A percentile compares a stretch with the other conserved stretches of the same genome.
phyloP scores from a whole-genome alignment of 768 basidiomycete genomes.

The Infundibulicybe gibba region DNA sequence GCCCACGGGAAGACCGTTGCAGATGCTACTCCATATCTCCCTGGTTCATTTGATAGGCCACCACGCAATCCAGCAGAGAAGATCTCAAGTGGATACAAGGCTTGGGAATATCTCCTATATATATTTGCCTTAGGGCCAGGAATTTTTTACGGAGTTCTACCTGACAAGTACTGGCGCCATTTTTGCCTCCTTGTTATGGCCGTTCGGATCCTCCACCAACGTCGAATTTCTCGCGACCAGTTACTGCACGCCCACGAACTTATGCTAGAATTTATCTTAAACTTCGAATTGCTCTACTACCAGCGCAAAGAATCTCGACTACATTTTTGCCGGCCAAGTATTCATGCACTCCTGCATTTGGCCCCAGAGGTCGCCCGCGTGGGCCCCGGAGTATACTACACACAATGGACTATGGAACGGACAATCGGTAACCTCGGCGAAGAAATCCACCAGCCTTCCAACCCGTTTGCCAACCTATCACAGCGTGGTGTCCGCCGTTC shows the following conservation, averaged over 20 bases:
- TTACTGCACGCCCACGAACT: not conserved
- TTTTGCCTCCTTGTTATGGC: slow-evolving; percentile 10
- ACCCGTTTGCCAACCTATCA: slow-evolving; percentile 21
- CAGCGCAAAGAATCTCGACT: slow-evolving; percentile 9
- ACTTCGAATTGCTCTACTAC: not conserved
- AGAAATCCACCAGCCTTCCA: slow-evolving; percentile 18
- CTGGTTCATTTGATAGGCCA: slow-evolving; percentile 35
- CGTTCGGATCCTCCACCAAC: slow-evolving; percentile 4
- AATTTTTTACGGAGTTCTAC: slow-evolving; percentile 10
- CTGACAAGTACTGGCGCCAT: slow-evolving; percentile 4
- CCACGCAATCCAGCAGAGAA: too few relatives aligned
- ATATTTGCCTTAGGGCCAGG: slow-evolving; percentile 16
- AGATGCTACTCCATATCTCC: slow-evolving; percentile 23
- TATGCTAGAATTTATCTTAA: not conserved
- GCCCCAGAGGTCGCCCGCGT: slow-evolving; percentile 13
- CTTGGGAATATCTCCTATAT: slow-evolving; percentile 20
- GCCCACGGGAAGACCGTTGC: slow-evolving; percentile 30
- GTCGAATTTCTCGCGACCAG: slow-evolving; percentile 5
- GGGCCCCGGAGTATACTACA: slow-evolving; percentile 15
- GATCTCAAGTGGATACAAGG: slow-evolving; percentile 28
- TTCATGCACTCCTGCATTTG: slow-evolving; percentile 24
- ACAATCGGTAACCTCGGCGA: slow-evolving; percentile 21
- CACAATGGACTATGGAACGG: slow-evolving; percentile 26
- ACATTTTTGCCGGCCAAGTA: slow-evolving; percentile 23
- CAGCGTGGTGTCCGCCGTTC: slow-evolving; percentile 14